Conservation (phyloP, 2,329 filamentous ascomycete genomes). For the Aaosphaeria arxii region DNA sequence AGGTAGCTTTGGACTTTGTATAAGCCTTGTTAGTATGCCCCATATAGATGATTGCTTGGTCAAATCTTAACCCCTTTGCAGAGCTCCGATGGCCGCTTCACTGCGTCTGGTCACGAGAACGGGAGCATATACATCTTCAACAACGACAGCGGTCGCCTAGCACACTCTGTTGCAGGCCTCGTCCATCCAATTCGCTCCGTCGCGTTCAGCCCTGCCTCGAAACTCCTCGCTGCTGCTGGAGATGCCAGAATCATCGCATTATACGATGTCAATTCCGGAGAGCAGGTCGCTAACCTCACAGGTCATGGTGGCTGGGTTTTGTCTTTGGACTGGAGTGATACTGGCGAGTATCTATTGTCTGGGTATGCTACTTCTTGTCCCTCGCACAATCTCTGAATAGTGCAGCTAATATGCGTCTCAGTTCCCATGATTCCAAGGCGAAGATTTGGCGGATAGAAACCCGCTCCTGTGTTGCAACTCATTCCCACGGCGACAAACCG, state of each 20-base stretch:
- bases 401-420: constrained; percentile 17
- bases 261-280: constrained; percentile 88
- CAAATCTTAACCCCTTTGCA: constrained; percentile 20
- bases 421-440: constrained; percentile 84
- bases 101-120: constrained; percentile 89
- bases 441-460: constrained; percentile 94
- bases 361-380: constrained; percentile 48
- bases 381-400: background rate
- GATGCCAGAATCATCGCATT: constrained; percentile 85
- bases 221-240: constrained; percentile 82
- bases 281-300: constrained; percentile 82
- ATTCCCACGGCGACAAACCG: constrained; percentile 71
- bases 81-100: constrained; percentile 75
- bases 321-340: constrained; percentile 87
- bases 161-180: constrained; percentile 82
- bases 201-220: constrained; percentile 82
- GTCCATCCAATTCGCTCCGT: constrained; percentile 83
- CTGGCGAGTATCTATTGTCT: constrained; percentile 85
- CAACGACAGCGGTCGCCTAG: constrained; percentile 80
- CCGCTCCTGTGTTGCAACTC: constrained; percentile 82
- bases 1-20: constrained; percentile 84
- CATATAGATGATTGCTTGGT: background rate
- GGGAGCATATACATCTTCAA: constrained; percentile 93
- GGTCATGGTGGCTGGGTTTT: constrained; percentile 87
- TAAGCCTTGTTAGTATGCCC: constrained; percentile 63